Base-by-base conservation (phyloP, 495 filamentous ascomycete species). In the Trichoderma virens region DNA sequence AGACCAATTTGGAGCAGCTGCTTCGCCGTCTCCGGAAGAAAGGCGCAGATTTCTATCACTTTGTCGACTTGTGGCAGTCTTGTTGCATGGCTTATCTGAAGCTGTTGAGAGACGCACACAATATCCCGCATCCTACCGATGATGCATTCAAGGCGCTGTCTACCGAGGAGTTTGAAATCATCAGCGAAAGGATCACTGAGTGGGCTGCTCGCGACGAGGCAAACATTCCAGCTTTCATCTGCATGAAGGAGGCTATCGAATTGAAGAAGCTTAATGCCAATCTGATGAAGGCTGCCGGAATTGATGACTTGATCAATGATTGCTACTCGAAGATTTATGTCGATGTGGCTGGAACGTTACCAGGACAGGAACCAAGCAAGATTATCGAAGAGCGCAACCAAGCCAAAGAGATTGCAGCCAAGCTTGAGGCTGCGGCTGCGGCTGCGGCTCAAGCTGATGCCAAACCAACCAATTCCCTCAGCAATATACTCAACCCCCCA, bases 231-330 rank as follows among this genome's bases (percentile, higher is more conserved):
- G 76, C 80, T 2, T 78, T 97, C 2, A 88, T 89, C 66, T 82
- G 92, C 5, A 79, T 99, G 39, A 85, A 91, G 61, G 95, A 99
- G 63, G 86, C 86, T 6, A 79, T 90, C 59, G 93, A 98, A 70
- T 76, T 98, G n/a, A 96, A 96, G 70, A 93, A 90, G 67, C 82
- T 93, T 45, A 97, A 97, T 72, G 85, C 85, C 59, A 86, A 86
- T 62, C 82, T 94, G 9, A 93, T 93, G 86, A 96, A 93, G 70
- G 84, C 87, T 5, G 83, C 86, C 2, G 80, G 88, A 35, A 90
- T 97, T 51, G 95, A 98, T 70, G 94, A 98, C 70, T 80, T 98
- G 32, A 88, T 97, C 62, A 86, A 85, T 16, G 94, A 99, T 71
- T 82, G 89, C 34, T 99, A 94, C 73, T 87, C 90, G 3, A 79